Percentiles rank a stretch among this genome's conserved stretches.
Conservation (phyloP, 805 yeast genomes). For the Tetrapisispora fleetii region DNA sequence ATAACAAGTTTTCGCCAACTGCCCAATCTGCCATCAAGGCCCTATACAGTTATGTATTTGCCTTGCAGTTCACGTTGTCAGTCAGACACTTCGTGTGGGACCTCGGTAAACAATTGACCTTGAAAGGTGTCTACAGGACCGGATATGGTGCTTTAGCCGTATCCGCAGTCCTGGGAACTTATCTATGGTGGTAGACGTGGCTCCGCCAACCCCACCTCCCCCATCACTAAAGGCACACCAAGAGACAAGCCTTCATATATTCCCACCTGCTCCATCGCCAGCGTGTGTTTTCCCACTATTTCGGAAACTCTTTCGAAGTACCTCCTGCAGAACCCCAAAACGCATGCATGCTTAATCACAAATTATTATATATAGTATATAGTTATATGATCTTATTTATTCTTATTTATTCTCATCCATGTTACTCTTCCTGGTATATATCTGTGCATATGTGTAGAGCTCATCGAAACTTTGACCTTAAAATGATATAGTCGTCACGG, state of each 20-base stretch:
- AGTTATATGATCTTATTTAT: not conserved
- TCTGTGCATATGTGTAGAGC: no score
- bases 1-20: conserved; percentile 53
- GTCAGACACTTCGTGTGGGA: conserved; percentile 94
- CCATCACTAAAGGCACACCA: not conserved
- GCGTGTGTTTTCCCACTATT: not conserved
- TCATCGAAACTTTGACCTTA: no score
- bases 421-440: not conserved
- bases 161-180: conserved; percentile 46
- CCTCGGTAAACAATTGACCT: conserved; percentile 63
- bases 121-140: conserved; percentile 85
- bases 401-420: not conserved
- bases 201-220: no score
- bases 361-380: not conserved
- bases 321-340: no score
- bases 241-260: not conserved
- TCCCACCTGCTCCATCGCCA: not conserved
- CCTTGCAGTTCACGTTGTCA: conserved; percentile 80
- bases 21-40: conserved; percentile 59
- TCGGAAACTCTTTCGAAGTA: no score
- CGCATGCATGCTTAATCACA: not conserved
- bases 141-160: conserved; percentile 77
- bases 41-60: conserved; percentile 69
- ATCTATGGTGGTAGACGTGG: conserved; percentile 29
- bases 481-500: no score